Evolutionary conservation across 345 rosid genomes (phyloP).

Genomic region (Murraya paniculata): DNA sequence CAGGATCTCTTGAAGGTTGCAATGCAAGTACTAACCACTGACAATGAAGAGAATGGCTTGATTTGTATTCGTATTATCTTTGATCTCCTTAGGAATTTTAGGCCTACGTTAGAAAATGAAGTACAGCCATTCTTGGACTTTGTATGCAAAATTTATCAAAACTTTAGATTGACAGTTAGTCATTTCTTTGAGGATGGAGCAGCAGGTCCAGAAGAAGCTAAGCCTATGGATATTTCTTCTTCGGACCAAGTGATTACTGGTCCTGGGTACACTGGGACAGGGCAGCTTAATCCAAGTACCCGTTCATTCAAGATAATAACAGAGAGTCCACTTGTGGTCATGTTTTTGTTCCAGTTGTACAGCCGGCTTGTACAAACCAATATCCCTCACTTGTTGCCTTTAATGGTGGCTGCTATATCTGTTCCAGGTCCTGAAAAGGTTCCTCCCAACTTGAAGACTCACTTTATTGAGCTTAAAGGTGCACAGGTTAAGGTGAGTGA

Average conservation of each 20-base stretch:
- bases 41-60: constrained; percentile 94
- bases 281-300: constrained; percentile 90
- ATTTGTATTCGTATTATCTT: constrained; percentile 94
- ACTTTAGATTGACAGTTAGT: constrained; percentile 71
- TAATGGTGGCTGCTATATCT: constrained; percentile 98
- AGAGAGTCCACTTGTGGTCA: constrained; percentile 98
- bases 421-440: constrained; percentile 94
- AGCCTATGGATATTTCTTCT: constrained; percentile 73
- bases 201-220: constrained; percentile 59
- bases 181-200: constrained; percentile 79
- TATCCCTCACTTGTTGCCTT: constrained; percentile 85
- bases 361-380: constrained; percentile 94
- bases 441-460: constrained; percentile 78
- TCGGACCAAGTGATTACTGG: constrained; percentile 65
- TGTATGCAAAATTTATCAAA: constrained; percentile 93
- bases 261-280: constrained; percentile 47
- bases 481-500: constrained; percentile 95
- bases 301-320: constrained; percentile 95
- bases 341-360: constrained; percentile 94
- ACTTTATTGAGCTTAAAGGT: constrained; percentile 93
- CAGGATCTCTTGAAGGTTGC: constrained; percentile 95
- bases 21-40: constrained; percentile 93
- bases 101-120: constrained; percentile 88
- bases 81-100: constrained; percentile 89
- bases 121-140: constrained; percentile 96